Percentiles rank a stretch among this genome's conserved stretches.
Evolutionary conservation across 2,329 filamentous ascomycete genomes (phyloP).

Genomic region (Zymoseptoria passerinii): DNA sequence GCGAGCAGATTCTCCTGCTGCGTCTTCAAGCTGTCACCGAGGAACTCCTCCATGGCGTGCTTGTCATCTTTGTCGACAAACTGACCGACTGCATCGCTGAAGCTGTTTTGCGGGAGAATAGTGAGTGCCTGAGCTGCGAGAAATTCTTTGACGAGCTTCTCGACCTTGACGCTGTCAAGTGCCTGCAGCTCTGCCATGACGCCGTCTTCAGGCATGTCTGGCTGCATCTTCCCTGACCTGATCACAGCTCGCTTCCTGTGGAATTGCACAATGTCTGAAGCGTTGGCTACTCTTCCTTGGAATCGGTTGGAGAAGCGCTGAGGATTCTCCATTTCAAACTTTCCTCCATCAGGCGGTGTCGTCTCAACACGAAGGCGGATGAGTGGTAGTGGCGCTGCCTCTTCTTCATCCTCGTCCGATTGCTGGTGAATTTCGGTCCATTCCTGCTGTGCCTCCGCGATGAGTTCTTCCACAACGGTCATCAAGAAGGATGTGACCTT

Average conservation of each 20-base stretch:
- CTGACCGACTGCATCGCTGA: slow-evolving; percentile 84
- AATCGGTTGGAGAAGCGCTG: slow-evolving; percentile 94
- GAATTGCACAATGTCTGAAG: slow-evolving; percentile 88
- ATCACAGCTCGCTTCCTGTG: slow-evolving; percentile 66
- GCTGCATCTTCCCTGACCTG: slow-evolving; percentile 41
- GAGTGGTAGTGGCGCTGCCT: slow-evolving; percentile 66
- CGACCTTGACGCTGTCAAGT: slow-evolving; percentile 74
- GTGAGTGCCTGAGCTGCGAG: slow-evolving; percentile 80
- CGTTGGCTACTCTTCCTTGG: slow-evolving; percentile 81
- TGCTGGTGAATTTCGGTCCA: slow-evolving; percentile 74
- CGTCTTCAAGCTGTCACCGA: slow-evolving; percentile 35
- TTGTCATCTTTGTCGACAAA: slow-evolving; percentile 96
- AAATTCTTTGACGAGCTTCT: slow-evolving; percentile 80
- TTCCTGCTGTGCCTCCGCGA: slow-evolving; percentile 69
- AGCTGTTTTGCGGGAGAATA: slow-evolving; percentile 84
- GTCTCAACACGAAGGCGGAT: slow-evolving; percentile 88
- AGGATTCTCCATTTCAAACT: slow-evolving; percentile 87
- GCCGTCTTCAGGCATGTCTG: slow-evolving; percentile 55
- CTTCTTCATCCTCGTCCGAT: slow-evolving; percentile 35
- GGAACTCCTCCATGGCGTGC: slow-evolving; percentile 61
- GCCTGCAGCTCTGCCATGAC: slow-evolving; percentile 48
- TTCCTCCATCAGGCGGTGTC: slow-evolving; percentile 71
- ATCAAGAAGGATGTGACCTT: slow-evolving; percentile 72
- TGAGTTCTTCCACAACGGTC: slow-evolving; percentile 74
- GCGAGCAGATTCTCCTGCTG: slow-evolving; percentile 46